Conservation (phyloP, 208 protist genomes). For the Trypanosoma grayi region DNA sequence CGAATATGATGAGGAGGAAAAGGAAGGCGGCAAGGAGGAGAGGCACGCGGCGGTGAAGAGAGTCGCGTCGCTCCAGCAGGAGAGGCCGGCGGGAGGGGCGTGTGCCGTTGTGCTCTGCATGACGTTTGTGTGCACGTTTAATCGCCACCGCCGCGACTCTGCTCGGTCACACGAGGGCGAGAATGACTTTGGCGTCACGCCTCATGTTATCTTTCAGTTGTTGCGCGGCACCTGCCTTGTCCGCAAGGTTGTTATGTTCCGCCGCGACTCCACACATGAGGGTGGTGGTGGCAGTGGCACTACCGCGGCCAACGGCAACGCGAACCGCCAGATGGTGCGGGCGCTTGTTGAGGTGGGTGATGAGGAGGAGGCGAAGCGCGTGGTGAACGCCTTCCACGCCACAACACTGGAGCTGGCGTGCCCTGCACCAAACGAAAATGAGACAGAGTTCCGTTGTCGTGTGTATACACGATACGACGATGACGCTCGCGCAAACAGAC, state of each 20-base stretch:
- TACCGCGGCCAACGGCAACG: not conserved
- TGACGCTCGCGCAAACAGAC: not conserved
- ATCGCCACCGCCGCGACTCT: not conserved
- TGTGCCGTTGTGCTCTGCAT: conserved; percentile 17
- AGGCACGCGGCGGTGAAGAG: not conserved
- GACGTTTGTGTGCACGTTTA: conserved; percentile 19
- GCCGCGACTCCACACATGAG: not conserved
- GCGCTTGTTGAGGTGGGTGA: conserved; percentile 55
- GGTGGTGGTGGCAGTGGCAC: not conserved
- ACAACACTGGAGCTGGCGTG: conserved; percentile 5
- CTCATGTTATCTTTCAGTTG: conserved; percentile 56
- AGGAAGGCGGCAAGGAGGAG: not conserved
- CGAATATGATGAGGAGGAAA: not conserved
- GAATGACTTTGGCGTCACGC: conserved; percentile 32
- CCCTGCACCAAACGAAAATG: not conserved
- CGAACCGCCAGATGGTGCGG: conserved; percentile 17
- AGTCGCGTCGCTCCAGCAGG: not conserved
- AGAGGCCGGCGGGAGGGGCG: not conserved
- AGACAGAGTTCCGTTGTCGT: conserved; percentile 40
- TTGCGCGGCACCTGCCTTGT: conserved; percentile 36
- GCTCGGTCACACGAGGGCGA: not conserved
- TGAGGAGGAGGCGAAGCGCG: conserved; percentile 25
- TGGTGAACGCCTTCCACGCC: conserved; percentile 41
- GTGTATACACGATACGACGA: conserved; percentile 27
- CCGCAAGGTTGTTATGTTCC: conserved; percentile 43